These are phyloP conservation scores for Leccinum subrobustum DNA, from an alignment of 1,284 basidiomycete genomes.

Conservation along the genomic window DNA sequence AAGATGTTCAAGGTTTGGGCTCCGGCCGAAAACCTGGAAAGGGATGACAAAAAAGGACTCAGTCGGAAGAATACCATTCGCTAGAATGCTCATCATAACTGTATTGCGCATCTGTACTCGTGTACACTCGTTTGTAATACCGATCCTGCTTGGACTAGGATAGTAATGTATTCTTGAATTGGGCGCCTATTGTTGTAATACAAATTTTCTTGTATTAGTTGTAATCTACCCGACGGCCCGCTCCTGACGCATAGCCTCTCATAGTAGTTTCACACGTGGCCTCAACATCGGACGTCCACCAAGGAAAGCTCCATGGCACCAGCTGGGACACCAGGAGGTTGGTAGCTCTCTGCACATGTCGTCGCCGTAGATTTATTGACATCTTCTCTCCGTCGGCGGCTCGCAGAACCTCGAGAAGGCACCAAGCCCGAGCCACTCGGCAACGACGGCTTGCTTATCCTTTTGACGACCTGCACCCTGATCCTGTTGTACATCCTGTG, in stretches of 20 bases:
- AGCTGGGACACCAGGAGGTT: slow-evolving; percentile 26
- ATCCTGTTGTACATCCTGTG: slow-evolving; percentile 64
- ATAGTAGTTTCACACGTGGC: not conserved
- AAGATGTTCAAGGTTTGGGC: slow-evolving; percentile 39
- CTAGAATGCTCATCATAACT: slow-evolving; percentile 11
- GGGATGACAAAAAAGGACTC: slow-evolving; percentile 25
- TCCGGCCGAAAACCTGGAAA: slow-evolving; percentile 19
- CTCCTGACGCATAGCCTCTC: not conserved
- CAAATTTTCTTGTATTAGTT: not conserved
- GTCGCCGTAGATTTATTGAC: not conserved
- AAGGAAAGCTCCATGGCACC: slow-evolving; percentile 21
- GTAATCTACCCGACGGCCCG: not conserved
- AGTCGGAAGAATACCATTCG: slow-evolving; percentile 27
- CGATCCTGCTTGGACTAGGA: slow-evolving; percentile 1
- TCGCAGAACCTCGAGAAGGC: slow-evolving; percentile 55
- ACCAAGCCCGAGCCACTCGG: slow-evolving; percentile 67
- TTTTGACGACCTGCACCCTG: slow-evolving; percentile 60
- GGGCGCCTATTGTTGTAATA: not conserved
- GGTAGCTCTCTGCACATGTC: not conserved
- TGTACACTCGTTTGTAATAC: slow-evolving; percentile 9
- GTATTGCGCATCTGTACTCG: not conserved
- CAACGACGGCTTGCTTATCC: slow-evolving; percentile 51
- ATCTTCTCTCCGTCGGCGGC: not conserved
- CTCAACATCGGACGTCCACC: not conserved
- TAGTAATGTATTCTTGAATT: not conserved